Conservation (phyloP, 2,329 filamentous ascomycete genomes). For the Periconia macrospinosa region DNA sequence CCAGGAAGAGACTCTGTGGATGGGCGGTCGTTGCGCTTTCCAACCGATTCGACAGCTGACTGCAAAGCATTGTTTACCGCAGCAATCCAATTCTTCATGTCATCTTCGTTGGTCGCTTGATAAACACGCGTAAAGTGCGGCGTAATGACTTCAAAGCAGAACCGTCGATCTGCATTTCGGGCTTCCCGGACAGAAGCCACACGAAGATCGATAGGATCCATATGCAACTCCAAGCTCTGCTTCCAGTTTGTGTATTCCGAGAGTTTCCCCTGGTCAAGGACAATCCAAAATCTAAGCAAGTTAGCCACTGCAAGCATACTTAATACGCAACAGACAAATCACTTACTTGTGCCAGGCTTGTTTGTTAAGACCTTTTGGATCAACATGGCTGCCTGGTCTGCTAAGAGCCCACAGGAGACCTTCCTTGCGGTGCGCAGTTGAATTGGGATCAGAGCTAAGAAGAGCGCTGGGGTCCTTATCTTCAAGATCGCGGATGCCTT, state of each 20-base stretch:
- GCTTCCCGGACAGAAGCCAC: conserved; percentile 97
- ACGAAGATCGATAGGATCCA: conserved; percentile 94
- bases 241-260: conserved; percentile 99
- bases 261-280: conserved; percentile 92
- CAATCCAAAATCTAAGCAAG: conserved; percentile 84
- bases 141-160: conserved; percentile 98
- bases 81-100: conserved; percentile 95
- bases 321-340: not conserved
- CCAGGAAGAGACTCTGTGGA: conserved; percentile 55
- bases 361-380: conserved; percentile 93
- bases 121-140: conserved; percentile 95
- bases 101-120: conserved; percentile 95
- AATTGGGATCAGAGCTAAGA: conserved; percentile 52
- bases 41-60: conserved; percentile 85
- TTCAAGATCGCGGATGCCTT: conserved; percentile 88
- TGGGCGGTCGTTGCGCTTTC: conserved; percentile 50
- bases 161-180: conserved; percentile 88
- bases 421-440: conserved; percentile 78
- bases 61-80: conserved; percentile 97
- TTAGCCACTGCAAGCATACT: conserved; percentile 29
- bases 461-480: conserved; percentile 64
- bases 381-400: conserved; percentile 88
- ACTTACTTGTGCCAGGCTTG: conserved; percentile 98
- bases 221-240: conserved; percentile 92
- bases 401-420: conserved; percentile 94